Evolutionary conservation across 1,139 yeast genomes (phyloP).

Genomic region (Hyphopichia pseudoburtonii): DNA sequence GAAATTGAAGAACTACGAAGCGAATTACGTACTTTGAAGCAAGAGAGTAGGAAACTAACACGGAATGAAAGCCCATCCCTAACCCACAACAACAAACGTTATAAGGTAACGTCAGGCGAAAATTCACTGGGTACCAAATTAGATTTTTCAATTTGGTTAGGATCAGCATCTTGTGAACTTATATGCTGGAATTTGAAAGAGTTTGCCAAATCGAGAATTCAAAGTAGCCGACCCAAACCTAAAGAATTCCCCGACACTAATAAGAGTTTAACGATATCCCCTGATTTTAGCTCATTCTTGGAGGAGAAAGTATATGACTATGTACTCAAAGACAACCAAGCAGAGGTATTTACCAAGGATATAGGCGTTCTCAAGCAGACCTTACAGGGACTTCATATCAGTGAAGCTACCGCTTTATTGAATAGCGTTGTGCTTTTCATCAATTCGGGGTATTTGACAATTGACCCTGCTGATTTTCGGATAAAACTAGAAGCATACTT

Average conservation of each 20-base stretch:
- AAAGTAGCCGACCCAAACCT: background rate
- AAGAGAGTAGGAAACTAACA: background rate
- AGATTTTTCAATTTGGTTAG: slow-evolving; percentile 20
- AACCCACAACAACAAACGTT: too few relatives aligned
- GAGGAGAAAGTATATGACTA: slow-evolving; percentile 25
- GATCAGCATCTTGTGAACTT: slow-evolving; percentile 27
- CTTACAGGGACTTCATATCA: slow-evolving; percentile 4
- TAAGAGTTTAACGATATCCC: slow-evolving; percentile 16
- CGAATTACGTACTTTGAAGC: slow-evolving; percentile 9
- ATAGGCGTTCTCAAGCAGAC: slow-evolving; percentile 4
- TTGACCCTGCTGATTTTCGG: slow-evolving; percentile 21
- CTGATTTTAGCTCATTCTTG: slow-evolving; percentile 24
- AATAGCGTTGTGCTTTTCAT: slow-evolving; percentile 19
- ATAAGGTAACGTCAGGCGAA: too few relatives aligned
- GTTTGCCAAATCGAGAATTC: slow-evolving; percentile 11
- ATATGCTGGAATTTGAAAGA: slow-evolving; percentile 27
- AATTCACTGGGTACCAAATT: slow-evolving; percentile 8
- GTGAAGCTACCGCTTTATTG: slow-evolving; percentile 7
- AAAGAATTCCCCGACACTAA: slow-evolving; percentile 5
- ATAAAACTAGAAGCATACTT: slow-evolving; percentile 14
- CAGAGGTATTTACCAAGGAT: slow-evolving; percentile 2
- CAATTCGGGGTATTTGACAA: slow-evolving; percentile 26
- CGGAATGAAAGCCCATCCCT: background rate
- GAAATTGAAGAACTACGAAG: slow-evolving; percentile 14
- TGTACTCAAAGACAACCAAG: slow-evolving; percentile 8